These are phyloP conservation scores for Cercospora sesami DNA, from an alignment of 2,329 filamentous ascomycete species.

Conservation along the genomic window DNA sequence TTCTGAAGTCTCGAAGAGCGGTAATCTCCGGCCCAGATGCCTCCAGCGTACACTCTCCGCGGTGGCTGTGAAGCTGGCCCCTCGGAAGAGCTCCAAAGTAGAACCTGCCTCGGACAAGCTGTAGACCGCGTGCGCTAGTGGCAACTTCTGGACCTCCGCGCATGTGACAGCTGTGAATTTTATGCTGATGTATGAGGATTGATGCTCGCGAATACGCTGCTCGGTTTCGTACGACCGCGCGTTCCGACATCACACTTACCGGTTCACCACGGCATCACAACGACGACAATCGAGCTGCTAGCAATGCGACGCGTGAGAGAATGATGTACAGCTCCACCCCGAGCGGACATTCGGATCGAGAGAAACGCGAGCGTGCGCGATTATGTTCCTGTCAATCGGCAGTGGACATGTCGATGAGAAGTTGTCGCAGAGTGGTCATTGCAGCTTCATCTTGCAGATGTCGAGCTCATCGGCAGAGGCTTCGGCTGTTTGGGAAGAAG, in stretches of 20 bases:
- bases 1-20: not conserved
- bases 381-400: not conserved
- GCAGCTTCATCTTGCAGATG: not conserved
- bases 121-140: not conserved
- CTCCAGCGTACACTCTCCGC: not conserved
- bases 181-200: not conserved
- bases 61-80: slow-evolving; percentile 3
- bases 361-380: not conserved
- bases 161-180: not conserved
- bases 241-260: not conserved
- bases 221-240: not conserved
- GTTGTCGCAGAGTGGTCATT: not conserved
- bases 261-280: not conserved
- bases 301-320: not conserved
- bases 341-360: not conserved
- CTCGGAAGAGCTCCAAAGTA: not conserved
- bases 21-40: slow-evolving; percentile 8
- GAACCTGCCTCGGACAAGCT: not conserved
- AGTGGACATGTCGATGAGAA: not conserved
- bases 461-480: not conserved
- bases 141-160: not conserved
- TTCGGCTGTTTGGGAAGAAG: no score
- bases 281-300: not conserved
- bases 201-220: not conserved
- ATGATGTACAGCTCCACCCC: not conserved